Percentiles rank a stretch among this genome's conserved stretches.
These are phyloP conservation scores for Capsicum pubescens DNA, from an alignment of 257 asterid species.

Conservation along the genomic window DNA sequence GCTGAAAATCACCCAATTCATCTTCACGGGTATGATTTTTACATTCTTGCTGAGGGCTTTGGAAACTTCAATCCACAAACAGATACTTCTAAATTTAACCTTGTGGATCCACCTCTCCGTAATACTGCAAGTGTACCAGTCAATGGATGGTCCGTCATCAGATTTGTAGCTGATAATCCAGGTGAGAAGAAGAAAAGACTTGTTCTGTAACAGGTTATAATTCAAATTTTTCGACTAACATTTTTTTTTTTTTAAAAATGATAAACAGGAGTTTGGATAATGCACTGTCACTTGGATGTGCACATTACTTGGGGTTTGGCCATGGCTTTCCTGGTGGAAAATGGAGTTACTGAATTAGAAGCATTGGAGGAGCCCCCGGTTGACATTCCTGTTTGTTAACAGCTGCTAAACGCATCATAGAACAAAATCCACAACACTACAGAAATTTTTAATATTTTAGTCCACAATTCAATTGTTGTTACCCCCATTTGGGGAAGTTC, in stretches of 20 bases:
- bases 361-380: no score
- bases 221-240: neutral
- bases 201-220: neutral
- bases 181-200: constrained; percentile 45
- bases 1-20: no score
- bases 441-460: constrained; percentile 27
- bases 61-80: constrained; percentile 69
- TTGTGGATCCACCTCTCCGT: constrained; percentile 78
- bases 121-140: constrained; percentile 86
- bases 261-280: no score
- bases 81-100: constrained; percentile 71
- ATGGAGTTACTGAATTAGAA: no score
- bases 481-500: constrained; percentile 35
- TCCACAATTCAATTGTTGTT: constrained; percentile 13
- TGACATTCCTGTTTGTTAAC: no score
- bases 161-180: constrained; percentile 93
- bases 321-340: no score
- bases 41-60: constrained; percentile 79
- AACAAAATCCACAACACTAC: neutral
- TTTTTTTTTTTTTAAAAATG: neutral
- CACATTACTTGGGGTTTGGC: no score
- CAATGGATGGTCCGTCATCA: constrained; percentile 84
- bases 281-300: no score
- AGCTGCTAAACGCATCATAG: neutral
- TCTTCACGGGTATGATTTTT: constrained; percentile 49